Evolutionary conservation across 2,329 filamentous ascomycete species (phyloP).

Genomic region (Stemphylium vesicarium): DNA sequence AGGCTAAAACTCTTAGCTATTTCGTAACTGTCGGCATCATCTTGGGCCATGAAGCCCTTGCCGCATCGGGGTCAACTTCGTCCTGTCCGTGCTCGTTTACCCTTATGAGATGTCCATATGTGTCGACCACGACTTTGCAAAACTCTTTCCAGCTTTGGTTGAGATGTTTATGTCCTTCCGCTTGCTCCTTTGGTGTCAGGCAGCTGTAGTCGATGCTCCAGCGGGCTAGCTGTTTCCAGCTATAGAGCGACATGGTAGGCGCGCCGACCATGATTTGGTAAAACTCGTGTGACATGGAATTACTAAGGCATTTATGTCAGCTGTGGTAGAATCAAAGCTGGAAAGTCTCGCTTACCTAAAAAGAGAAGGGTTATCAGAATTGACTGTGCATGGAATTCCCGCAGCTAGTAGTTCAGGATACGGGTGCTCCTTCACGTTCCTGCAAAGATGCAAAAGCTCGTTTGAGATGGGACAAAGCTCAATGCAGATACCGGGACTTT

Average conservation of each 20-base stretch:
- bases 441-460: conserved; percentile 73
- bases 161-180: conserved; percentile 56
- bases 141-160: conserved; percentile 64
- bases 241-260: conserved; percentile 69
- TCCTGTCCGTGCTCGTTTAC: not conserved
- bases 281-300: conserved; percentile 76
- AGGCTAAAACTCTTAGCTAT: no score
- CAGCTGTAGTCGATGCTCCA: conserved; percentile 57
- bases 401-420: conserved; percentile 74
- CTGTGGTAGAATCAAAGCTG: not conserved
- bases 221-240: conserved; percentile 68
- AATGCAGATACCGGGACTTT: conserved; percentile 62
- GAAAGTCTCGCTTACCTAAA: conserved; percentile 60
- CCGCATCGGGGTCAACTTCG: not conserved
- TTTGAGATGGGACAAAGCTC: conserved; percentile 81
- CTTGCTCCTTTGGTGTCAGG: conserved; percentile 48
- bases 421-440: conserved; percentile 68
- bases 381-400: conserved; percentile 75
- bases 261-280: conserved; percentile 77
- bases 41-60: no score
- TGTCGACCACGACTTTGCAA: conserved; percentile 58
- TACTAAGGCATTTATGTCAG: conserved; percentile 53
- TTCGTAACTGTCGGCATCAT: no score
- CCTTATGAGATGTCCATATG: conserved; percentile 31
- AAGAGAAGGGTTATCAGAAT: conserved; percentile 75